A percentile compares a stretch with the other conserved stretches of the same genome.
phyloP scores from a whole-genome alignment of 1,284 basidiomycete genomes.

The Coniferiporia sulphurascens region DNA sequence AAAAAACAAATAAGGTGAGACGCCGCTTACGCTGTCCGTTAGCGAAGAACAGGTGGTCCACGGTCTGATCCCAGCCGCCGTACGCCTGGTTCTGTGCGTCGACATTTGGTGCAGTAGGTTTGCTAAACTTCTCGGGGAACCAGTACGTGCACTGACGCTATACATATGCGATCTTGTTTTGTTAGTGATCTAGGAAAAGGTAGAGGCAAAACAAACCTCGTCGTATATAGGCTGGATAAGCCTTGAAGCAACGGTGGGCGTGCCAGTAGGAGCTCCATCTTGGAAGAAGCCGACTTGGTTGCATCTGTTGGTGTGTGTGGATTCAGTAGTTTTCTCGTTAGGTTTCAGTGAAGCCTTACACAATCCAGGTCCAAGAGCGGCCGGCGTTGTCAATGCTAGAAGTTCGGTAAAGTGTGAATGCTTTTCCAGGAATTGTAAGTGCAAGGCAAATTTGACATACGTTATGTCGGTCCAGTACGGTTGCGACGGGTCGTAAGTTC shows the following conservation, averaged over 20 bases:
- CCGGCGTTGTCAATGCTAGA: conserved; percentile 40
- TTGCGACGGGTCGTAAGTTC: conserved; percentile 47
- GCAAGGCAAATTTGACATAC: not conserved
- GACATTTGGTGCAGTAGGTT: conserved; percentile 36
- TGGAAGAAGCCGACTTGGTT: conserved; percentile 65
- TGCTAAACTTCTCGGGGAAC: conserved; percentile 52
- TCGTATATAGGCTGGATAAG: conserved; percentile 56
- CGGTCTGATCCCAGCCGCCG: conserved; percentile 56
- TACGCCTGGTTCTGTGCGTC: conserved; percentile 45
- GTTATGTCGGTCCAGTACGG: conserved; percentile 47
- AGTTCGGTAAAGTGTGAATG: not conserved
- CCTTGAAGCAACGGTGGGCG: conserved; percentile 53
- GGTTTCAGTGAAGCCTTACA: conserved; percentile 30
- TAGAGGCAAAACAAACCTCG: conserved; percentile 37
- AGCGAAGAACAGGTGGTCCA: conserved; percentile 60
- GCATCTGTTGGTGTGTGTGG: conserved; percentile 38
- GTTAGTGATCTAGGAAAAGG: not conserved
- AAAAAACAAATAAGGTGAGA: too few relatives aligned
- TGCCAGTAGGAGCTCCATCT: conserved; percentile 49
- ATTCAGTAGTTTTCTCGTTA: not conserved
- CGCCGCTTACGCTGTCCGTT: conserved; percentile 52
- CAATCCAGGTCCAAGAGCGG: conserved; percentile 60
- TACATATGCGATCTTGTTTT: not conserved
- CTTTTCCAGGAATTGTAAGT: not conserved
- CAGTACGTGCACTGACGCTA: conserved; percentile 60